These are phyloP conservation scores for Phytopythium sindhum DNA, from an alignment of 352 stramenopile species.

Conservation along the genomic window DNA sequence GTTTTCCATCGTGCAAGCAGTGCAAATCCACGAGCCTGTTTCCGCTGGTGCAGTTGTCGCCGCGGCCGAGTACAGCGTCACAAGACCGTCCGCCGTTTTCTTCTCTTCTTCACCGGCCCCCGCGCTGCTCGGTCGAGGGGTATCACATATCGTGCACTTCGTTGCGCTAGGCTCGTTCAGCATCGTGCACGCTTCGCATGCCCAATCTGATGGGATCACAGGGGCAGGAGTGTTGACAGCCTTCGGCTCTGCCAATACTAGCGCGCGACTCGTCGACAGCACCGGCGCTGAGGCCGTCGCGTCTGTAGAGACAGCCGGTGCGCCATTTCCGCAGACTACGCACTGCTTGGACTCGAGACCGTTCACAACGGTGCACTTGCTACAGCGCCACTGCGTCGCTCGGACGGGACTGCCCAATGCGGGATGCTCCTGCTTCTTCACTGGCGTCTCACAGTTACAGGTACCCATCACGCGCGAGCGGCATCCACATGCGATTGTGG, in stretches of 20 bases:
- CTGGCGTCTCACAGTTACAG: conserved; percentile 48
- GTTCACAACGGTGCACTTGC: conserved; percentile 84
- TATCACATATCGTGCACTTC: conserved; percentile 80
- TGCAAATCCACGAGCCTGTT: conserved; percentile 40
- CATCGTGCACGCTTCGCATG: conserved; percentile 77
- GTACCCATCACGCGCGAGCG: conserved; percentile 41
- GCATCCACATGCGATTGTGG: conserved; percentile 70
- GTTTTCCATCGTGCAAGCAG: conserved; percentile 84
- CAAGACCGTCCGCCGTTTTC: conserved; percentile 42
- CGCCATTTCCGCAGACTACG: conserved; percentile 55
- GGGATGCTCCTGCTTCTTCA: conserved; percentile 36
- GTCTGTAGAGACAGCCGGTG: conserved; percentile 11
- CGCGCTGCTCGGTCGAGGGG: conserved; percentile 21
- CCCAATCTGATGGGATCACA: conserved; percentile 40
- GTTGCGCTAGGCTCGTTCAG: conserved; percentile 48
- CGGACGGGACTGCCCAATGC: conserved; percentile 32
- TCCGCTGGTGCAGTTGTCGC: conserved; percentile 17
- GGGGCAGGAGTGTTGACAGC: neutral
- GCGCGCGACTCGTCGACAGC: conserved; percentile 45
- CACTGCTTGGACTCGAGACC: conserved; percentile 44
- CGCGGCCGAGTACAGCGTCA: conserved; percentile 67
- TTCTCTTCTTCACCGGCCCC: conserved; percentile 16
- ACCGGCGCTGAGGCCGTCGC: conserved; percentile 3
- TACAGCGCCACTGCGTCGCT: conserved; percentile 70
- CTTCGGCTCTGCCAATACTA: conserved; percentile 36